Conservation (phyloP, 2,329 filamentous ascomycete genomes). For the Beauveria rudraprayagi region DNA sequence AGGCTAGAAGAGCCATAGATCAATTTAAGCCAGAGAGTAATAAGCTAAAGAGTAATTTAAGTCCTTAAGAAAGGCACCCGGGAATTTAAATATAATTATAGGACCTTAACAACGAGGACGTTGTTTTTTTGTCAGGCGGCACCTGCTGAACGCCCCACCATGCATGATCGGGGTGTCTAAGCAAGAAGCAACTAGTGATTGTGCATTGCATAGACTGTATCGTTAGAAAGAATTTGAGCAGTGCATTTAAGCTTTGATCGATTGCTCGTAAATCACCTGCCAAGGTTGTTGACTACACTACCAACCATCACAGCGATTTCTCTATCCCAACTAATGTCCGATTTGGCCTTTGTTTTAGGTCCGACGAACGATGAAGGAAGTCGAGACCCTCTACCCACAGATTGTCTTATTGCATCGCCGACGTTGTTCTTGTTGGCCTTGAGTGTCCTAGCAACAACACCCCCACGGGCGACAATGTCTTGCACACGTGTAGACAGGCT, state of each 20-base stretch:
- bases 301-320: constrained; percentile 94
- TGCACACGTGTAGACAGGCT: constrained; percentile 69
- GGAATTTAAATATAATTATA: too few relatives aligned
- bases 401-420: constrained; percentile 69
- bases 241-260: neutral
- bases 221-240: neutral
- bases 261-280: constrained; percentile 22
- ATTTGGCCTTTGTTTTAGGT: constrained; percentile 36
- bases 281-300: constrained; percentile 58
- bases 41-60: too few relatives aligned
- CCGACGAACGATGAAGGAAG: constrained; percentile 48
- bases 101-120: too few relatives aligned
- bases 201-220: neutral
- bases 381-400: constrained; percentile 70
- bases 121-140: too few relatives aligned
- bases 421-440: constrained; percentile 67
- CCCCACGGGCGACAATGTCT: constrained; percentile 76
- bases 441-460: constrained; percentile 74
- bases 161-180: neutral
- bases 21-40: too few relatives aligned
- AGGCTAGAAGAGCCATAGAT: too few relatives aligned
- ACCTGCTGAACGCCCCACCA: neutral
- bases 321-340: constrained; percentile 64
- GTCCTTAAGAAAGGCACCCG: too few relatives aligned
- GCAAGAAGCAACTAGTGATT: neutral